phyloP scores from a whole-genome alignment of 129 eudicot species.

The Scalesia atractyloides region DNA sequence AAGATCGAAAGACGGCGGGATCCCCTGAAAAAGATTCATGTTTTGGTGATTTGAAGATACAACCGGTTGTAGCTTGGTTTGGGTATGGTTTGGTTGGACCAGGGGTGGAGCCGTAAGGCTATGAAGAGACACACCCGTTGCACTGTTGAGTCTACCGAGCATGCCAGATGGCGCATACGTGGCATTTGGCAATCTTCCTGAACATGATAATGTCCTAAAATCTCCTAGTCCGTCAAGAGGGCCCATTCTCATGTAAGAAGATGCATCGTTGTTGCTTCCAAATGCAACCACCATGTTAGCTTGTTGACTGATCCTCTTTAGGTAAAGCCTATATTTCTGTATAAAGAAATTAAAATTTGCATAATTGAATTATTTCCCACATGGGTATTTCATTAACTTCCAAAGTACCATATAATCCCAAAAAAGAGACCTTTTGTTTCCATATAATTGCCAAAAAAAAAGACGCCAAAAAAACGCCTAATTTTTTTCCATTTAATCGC shows the following conservation, averaged over 20 bases:
- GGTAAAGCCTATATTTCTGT: constrained; percentile 86
- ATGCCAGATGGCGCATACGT: constrained; percentile 49
- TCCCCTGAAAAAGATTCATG: constrained; percentile 56
- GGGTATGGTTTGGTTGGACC: constrained; percentile 52
- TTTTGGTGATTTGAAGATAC: constrained; percentile 48
- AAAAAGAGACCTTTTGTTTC: neutral
- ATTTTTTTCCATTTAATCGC: neutral
- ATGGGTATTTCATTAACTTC: neutral
- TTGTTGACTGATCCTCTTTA: constrained; percentile 87
- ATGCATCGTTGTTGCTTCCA: constrained; percentile 60
- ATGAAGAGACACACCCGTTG: constrained; percentile 59
- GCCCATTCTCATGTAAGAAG: constrained; percentile 57
- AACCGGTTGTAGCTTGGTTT: constrained; percentile 55
- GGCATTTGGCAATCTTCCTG: constrained; percentile 51
- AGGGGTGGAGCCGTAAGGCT: constrained; percentile 55
- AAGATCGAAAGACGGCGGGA: constrained; percentile 58
- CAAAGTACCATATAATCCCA: neutral
- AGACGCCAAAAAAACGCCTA: neutral
- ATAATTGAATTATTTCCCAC: constrained; percentile 15
- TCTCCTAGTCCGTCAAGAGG: constrained; percentile 63
- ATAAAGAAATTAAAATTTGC: constrained; percentile 23
- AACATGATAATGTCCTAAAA: constrained; percentile 47
- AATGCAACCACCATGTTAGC: constrained; percentile 74
- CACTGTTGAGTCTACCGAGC: constrained; percentile 74
- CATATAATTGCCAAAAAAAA: neutral